Percentiles rank a stretch among this genome's conserved stretches.
phyloP scores from a whole-genome alignment of 139 green algal species.

The Diplosphaera chodatii region DNA sequence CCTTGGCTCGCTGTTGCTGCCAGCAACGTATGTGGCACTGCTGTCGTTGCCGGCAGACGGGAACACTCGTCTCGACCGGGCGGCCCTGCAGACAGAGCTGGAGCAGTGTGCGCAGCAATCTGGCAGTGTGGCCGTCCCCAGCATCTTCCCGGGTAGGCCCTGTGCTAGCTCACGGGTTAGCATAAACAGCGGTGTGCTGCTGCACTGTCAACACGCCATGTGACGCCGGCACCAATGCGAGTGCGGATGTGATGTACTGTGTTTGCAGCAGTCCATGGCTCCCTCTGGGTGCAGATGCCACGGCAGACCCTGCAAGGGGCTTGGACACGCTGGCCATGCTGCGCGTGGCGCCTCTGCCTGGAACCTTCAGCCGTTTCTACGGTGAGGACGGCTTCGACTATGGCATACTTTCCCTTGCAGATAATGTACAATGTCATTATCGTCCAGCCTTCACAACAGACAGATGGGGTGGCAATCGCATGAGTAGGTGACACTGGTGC shows the following conservation, averaged over 20 bases:
- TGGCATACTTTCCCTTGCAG: no score
- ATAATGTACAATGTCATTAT: no score
- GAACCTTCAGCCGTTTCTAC: slow-evolving; percentile 35
- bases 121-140: neutral
- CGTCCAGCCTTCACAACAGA: no score
- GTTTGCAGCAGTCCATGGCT: no score
- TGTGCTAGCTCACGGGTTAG: no score
- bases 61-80: neutral
- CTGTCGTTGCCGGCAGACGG: slow-evolving; percentile 11
- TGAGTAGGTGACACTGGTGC: no score
- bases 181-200: no score
- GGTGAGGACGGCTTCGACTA: slow-evolving; percentile 1
- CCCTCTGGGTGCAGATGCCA: neutral
- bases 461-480: no score
- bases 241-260: no score
- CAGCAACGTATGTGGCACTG: slow-evolving; percentile 14
- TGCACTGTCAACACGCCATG: no score
- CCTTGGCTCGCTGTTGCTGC: neutral
- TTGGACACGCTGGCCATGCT: neutral
- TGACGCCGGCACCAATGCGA: no score
- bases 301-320: neutral
- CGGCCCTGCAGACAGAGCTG: neutral
- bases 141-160: neutral
- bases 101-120: neutral
- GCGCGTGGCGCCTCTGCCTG: slow-evolving; percentile 2